Evolutionary conservation across 2,329 filamentous ascomycete genomes (phyloP).

Genomic region (Alternaria sp.): DNA sequence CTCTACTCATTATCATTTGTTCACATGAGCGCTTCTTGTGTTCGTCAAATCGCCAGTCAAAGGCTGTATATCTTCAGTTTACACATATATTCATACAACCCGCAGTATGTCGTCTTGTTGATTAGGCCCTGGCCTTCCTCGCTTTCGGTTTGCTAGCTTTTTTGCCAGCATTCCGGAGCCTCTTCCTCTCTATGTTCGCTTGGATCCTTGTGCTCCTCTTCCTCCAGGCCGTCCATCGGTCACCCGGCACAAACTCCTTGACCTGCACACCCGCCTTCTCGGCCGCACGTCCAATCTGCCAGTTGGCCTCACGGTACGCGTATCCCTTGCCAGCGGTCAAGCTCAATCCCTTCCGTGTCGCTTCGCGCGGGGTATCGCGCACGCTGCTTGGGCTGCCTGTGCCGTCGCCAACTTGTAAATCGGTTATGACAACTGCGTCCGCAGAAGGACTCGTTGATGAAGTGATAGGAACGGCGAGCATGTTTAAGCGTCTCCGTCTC

Average conservation of each 20-base stretch:
- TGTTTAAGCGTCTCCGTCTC: constrained; percentile 76
- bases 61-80: background rate
- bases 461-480: constrained; percentile 60
- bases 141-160: constrained; percentile 40
- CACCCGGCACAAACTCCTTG: constrained; percentile 61
- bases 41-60: background rate
- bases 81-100: constrained; percentile 5
- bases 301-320: constrained; percentile 70
- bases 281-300: constrained; percentile 69
- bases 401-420: constrained; percentile 13
- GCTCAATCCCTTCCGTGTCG: constrained; percentile 36
- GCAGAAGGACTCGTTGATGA: constrained; percentile 9
- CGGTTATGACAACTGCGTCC: constrained; percentile 33
- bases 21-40: background rate
- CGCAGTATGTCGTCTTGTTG: background rate
- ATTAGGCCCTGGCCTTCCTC: constrained; percentile 28
- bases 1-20: background rate
- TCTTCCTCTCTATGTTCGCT: constrained; percentile 62
- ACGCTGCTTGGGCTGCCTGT: constrained; percentile 17
- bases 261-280: constrained; percentile 66
- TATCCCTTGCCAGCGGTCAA: constrained; percentile 58
- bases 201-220: constrained; percentile 62
- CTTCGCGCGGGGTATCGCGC: constrained; percentile 40
- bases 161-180: constrained; percentile 56
- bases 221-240: constrained; percentile 70